Percentiles rank a stretch among this genome's conserved stretches.
Evolutionary conservation across 306 rosid genomes (phyloP).

Genomic region (Gastrolobium villosum): DNA sequence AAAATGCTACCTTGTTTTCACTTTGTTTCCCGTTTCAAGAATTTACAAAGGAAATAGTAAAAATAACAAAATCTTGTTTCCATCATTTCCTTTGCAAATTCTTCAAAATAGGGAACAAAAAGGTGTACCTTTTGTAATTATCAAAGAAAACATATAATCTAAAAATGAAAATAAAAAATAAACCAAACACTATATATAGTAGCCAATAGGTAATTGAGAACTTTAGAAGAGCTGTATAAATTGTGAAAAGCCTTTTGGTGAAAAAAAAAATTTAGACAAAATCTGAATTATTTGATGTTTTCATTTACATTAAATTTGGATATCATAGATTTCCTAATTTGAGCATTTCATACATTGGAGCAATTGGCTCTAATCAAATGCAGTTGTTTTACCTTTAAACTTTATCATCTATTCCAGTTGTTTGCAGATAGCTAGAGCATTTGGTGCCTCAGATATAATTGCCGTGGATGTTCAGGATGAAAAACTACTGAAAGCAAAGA

Average conservation of each 20-base stretch:
- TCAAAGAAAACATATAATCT: no score
- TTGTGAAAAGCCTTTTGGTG: slow-evolving; percentile 2
- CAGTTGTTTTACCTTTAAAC: slow-evolving; percentile 44
- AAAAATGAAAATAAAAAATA: no score
- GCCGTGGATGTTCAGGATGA: slow-evolving; percentile 95
- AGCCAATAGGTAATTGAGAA: slow-evolving; percentile 17
- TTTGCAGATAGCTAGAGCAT: slow-evolving; percentile 98
- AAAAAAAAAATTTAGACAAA: slow-evolving; percentile 17
- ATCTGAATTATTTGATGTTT: background rate
- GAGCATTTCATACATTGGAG: slow-evolving; percentile 24
- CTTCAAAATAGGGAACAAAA: no score
- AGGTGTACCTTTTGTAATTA: no score
- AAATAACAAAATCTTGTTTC: background rate
- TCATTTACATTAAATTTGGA: slow-evolving; percentile 12
- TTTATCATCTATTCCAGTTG: slow-evolving; percentile 71
- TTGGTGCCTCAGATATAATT: slow-evolving; percentile 94
- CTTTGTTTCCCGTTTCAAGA: background rate
- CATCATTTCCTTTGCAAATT: no score
- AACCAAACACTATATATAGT: background rate
- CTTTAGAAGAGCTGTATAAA: slow-evolving; percentile 27
- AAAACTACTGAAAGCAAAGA: slow-evolving; percentile 86
- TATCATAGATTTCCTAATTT: slow-evolving; percentile 21
- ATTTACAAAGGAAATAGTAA: background rate
- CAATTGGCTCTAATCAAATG: slow-evolving; percentile 35
- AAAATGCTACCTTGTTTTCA: background rate